Evolutionary conservation across 2,329 filamentous ascomycete genomes (phyloP), one percentile per base, ranked within the genome.

Genomic region (Capronia americana): DNA sequence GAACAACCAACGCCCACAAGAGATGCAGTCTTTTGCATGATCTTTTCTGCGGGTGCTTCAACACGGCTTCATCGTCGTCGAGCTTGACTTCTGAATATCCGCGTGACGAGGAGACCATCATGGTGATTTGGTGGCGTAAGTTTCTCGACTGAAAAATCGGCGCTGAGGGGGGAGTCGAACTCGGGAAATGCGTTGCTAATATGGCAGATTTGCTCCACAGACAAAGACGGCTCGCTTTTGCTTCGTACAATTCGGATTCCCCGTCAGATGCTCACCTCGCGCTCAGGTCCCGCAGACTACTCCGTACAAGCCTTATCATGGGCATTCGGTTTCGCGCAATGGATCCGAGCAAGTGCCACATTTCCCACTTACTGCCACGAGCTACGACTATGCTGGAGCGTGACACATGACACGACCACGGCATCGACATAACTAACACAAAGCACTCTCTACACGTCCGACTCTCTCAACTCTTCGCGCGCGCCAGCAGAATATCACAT

Each of bases 81-180:
- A 55, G 28, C 28, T n/a, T 32, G 53, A 55, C 53, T 12, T 55
- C 28, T 30, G 53, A 55, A 32, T 55, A 55, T 17, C 17, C 53
- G 17, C 23, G 7, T 17, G 53, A 34, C 20, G 23, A 41, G 4
- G 34, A 41, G 14, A 17, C 6, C 34, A 41, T 41, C 34, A 17
- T 41, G 34, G 14, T 41, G 34, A 14, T 41, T 41, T 41, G 14
- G 4, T 17, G 17, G 34, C 34, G 14, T 2, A 41, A 41, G 34
- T 17, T 34, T 34, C 32, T 34, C 8, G 28, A 28, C 28, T 28
- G 3, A 34, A 34, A 10, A 6, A 34, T 10, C 32, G 32, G 32
- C 32, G 34, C 34, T 17, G 5, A 17, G 6, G 34, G 34, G 14
- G 8, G 34, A 41, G 34, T 41, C 34, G 34, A 17, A 17, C 14